Percentiles rank a stretch among this genome's conserved stretches.
Conservation (phyloP, 805 yeast genomes). For the Lachancea sp. region DNA sequence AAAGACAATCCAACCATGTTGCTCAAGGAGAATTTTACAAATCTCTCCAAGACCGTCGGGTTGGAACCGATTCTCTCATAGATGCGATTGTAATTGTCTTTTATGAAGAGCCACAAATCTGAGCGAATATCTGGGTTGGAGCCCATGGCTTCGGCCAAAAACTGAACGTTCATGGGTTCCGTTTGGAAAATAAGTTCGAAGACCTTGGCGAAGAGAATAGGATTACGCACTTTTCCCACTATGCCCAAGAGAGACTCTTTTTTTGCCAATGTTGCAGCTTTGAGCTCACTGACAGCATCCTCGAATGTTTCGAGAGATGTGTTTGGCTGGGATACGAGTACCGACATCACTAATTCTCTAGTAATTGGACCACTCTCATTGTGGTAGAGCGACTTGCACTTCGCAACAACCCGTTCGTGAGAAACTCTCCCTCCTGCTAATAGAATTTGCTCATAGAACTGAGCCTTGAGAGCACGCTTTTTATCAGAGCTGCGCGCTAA, state of each 20-base stretch:
- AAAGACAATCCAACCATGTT: conserved; percentile 37
- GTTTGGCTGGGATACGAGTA: conserved; percentile 37
- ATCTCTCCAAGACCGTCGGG: conserved; percentile 42
- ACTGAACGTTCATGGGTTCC: conserved; percentile 50
- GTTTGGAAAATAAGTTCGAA: conserved; percentile 36
- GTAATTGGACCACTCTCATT: conserved; percentile 11
- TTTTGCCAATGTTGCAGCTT: conserved; percentile 43
- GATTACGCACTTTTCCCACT: conserved; percentile 40
- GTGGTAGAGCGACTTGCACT: conserved; percentile 6
- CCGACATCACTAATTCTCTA: conserved; percentile 36
- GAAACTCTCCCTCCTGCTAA: conserved; percentile 11
- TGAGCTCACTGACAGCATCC: conserved; percentile 36
- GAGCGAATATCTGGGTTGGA: conserved; percentile 37
- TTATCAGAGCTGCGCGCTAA: conserved; percentile 29
- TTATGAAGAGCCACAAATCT: conserved; percentile 42
- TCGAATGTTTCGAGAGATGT: conserved; percentile 32
- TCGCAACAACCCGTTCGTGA: conserved; percentile 9
- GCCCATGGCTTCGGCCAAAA: conserved; percentile 40
- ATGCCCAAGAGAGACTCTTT: conserved; percentile 46
- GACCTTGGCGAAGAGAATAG: conserved; percentile 33
- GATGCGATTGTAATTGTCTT: conserved; percentile 37
- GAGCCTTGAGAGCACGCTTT: conserved; percentile 26
- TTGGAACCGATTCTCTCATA: conserved; percentile 39
- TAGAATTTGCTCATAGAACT: conserved; percentile 23
- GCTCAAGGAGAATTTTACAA: conserved; percentile 30